Conservation (phyloP, 495 filamentous ascomycete genomes). For the Darksidea phi region DNA sequence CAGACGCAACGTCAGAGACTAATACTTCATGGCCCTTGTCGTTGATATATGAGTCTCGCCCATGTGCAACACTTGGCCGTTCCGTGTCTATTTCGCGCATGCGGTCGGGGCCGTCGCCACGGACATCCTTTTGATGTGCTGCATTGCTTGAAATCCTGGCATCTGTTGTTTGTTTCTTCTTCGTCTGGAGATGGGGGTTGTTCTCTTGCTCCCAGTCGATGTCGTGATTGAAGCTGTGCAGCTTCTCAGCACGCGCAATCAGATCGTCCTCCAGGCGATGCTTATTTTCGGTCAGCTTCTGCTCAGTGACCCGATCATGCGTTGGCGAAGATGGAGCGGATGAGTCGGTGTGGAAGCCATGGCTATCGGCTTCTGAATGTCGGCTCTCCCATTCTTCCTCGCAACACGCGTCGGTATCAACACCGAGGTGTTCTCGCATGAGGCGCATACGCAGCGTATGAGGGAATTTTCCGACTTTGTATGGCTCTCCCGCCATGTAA, state of each 20-base stretch:
- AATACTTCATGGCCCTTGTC: constrained; percentile 64
- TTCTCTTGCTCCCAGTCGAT: constrained; percentile 65
- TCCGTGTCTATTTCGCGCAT: constrained; percentile 59
- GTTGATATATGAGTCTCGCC: constrained; percentile 66
- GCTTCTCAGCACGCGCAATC: constrained; percentile 57
- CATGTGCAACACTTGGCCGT: constrained; percentile 55
- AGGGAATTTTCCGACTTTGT: constrained; percentile 85
- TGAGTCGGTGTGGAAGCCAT: constrained; percentile 45
- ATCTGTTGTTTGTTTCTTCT: constrained; percentile 62
- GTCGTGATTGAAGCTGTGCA: constrained; percentile 84
- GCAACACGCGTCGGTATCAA: constrained; percentile 89
- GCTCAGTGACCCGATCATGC: constrained; percentile 46
- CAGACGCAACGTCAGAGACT: constrained; percentile 54
- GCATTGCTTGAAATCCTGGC: constrained; percentile 61
- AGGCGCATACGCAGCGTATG: constrained; percentile 90
- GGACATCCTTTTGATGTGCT: constrained; percentile 71
- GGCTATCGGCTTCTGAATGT: constrained; percentile 48
- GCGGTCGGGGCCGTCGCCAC: constrained; percentile 71
- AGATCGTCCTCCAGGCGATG: constrained; percentile 62
- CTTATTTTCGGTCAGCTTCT: constrained; percentile 56
- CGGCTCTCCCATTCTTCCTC: constrained; percentile 66
- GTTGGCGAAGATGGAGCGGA: constrained; percentile 41
- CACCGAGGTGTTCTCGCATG: constrained; percentile 94
- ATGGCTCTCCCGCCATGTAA: constrained; percentile 84
- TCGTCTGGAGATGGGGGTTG: constrained; percentile 61